Evolutionary conservation across 257 asterid genomes (phyloP).

Genomic region (Avicennia marina): DNA sequence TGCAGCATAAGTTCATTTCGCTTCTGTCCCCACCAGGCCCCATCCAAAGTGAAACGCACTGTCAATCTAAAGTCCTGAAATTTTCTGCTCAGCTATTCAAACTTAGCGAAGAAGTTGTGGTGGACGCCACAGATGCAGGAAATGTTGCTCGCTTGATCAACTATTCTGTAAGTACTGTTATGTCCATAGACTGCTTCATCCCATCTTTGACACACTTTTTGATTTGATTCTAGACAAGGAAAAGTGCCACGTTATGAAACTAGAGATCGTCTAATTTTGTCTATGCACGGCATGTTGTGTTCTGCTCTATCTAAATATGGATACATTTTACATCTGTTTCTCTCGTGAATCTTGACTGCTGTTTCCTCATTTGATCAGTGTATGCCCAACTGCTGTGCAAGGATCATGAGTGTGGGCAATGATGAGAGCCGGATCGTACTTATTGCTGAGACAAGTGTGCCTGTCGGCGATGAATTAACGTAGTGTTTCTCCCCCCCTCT

Average conservation of each 20-base stretch:
- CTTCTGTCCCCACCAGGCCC: too few relatives aligned
- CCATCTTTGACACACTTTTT: neutral
- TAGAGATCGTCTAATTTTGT: too few relatives aligned
- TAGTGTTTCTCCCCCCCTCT: conserved; percentile 31
- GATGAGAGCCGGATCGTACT: conserved; percentile 98
- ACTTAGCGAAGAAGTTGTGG: conserved; percentile 95
- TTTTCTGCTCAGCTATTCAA: conserved; percentile 69
- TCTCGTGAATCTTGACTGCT: neutral
- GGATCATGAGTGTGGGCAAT: conserved; percentile 97
- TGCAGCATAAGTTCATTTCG: too few relatives aligned
- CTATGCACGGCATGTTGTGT: too few relatives aligned
- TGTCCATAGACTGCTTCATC: too few relatives aligned
- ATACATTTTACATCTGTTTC: neutral
- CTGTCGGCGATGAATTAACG: conserved; percentile 94
- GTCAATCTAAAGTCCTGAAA: conserved; percentile 5
- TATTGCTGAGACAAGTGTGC: conserved; percentile 76
- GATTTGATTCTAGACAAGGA: too few relatives aligned
- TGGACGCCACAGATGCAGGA: conserved; percentile 96
- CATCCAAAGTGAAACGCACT: too few relatives aligned
- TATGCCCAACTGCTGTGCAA: conserved; percentile 97
- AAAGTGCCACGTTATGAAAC: too few relatives aligned
- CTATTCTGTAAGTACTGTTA: conserved; percentile 65
- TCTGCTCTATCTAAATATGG: neutral
- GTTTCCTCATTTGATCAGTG: conserved; percentile 44
- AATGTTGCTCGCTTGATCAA: conserved; percentile 92